Percentiles rank a stretch among this genome's conserved stretches.
Evolutionary conservation across 2,329 filamentous ascomycete species (phyloP).

Genomic region (Xylaria polymorpha): DNA sequence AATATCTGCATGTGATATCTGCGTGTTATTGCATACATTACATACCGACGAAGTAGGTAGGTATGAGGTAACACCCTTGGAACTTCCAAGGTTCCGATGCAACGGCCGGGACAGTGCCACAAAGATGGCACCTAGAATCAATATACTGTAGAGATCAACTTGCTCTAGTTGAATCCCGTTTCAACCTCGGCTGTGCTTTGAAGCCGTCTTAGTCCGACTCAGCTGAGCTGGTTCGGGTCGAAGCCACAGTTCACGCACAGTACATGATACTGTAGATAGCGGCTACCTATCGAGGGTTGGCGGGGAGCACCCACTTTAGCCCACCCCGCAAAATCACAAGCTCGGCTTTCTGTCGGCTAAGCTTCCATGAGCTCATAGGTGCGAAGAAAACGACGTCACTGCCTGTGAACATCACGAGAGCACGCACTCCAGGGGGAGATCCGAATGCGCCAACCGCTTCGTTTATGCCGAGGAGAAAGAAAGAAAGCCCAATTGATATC

Average conservation of each 20-base stretch:
- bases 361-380: constrained; percentile 33
- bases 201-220: constrained; percentile 1
- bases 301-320: constrained; percentile 6
- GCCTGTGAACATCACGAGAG: constrained; percentile 45
- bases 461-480: neutral
- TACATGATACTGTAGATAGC: neutral
- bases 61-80: neutral
- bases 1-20: constrained; percentile 26
- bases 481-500: neutral
- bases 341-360: constrained; percentile 65
- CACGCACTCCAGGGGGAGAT: neutral
- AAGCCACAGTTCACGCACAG: neutral
- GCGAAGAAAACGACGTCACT: constrained; percentile 48
- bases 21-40: neutral
- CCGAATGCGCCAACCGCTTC: neutral
- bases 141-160: constrained; percentile 5
- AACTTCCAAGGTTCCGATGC: constrained; percentile 20
- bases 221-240: neutral
- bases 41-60: neutral
- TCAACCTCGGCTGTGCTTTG: constrained; percentile 32
- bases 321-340: constrained; percentile 68
- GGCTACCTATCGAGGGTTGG: neutral
- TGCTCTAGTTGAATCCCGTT: neutral
- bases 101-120: neutral
- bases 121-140: neutral